Conservation (phyloP, 192 early-diverging fungal genomes). For the Thamnidium elegans region DNA sequence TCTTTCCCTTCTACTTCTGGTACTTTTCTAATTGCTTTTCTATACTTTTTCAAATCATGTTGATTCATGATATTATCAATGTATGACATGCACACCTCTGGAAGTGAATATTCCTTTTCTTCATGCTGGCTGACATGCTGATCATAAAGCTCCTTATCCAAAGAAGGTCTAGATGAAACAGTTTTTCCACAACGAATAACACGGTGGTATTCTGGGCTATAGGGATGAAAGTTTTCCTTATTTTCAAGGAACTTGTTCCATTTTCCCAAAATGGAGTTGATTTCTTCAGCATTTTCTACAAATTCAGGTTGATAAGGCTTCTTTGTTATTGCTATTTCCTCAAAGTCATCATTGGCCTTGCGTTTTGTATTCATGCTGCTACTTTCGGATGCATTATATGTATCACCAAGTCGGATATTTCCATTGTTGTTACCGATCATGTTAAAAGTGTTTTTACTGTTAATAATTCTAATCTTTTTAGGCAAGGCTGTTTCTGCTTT, state of each 20-base stretch:
- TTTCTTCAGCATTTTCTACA: neutral
- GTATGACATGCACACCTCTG: neutral
- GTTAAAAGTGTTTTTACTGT: conserved; percentile 4
- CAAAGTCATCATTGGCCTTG: neutral
- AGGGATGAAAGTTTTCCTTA: neutral
- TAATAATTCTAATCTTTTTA: neutral
- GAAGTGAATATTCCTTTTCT: neutral
- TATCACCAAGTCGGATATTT: conserved; percentile 3
- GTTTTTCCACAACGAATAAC: neutral
- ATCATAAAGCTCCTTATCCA: neutral
- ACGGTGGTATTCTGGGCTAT: conserved; percentile 3
- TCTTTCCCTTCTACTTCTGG: neutral
- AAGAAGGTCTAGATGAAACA: neutral
- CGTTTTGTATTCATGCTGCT: conserved; percentile 1
- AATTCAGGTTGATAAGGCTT: too few relatives aligned
- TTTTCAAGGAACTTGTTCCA: conserved; percentile 8
- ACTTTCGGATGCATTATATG: conserved; percentile 2
- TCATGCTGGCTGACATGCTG: neutral
- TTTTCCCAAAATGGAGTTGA: conserved; percentile 6
- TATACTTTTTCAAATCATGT: neutral
- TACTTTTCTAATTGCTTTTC: neutral
- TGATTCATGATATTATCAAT: conserved; percentile 4
- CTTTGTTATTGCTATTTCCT: too few relatives aligned
- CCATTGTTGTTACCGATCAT: conserved; percentile 4
- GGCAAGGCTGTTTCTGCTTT: too few relatives aligned